Conservation (phyloP, 768 basidiomycete species). For the Phanerodontia chrysosporium region DNA sequence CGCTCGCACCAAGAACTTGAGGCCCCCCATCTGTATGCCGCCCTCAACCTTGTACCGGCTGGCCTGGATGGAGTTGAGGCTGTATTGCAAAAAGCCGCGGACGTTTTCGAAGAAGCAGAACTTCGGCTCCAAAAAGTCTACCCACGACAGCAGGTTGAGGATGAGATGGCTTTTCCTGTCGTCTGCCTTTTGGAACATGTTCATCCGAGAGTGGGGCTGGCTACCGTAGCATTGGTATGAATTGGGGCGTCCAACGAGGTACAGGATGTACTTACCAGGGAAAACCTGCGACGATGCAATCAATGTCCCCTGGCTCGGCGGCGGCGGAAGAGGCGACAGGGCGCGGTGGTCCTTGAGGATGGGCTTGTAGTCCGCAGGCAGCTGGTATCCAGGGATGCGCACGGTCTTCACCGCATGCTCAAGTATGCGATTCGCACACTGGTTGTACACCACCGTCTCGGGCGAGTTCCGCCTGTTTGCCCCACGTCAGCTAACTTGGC, state of each 20-base stretch:
- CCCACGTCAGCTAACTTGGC: constrained; percentile 3
- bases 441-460: constrained; percentile 55
- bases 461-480: constrained; percentile 47
- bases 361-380: constrained; percentile 28
- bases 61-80: constrained; percentile 34
- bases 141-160: constrained; percentile 47
- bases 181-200: constrained; percentile 65
- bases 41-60: constrained; percentile 46
- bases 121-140: constrained; percentile 38
- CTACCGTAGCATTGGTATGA: constrained; percentile 32
- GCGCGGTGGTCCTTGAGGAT: constrained; percentile 31
- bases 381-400: not conserved
- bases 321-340: constrained; percentile 39
- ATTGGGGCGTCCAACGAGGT: not conserved
- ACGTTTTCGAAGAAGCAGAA: constrained; percentile 49
- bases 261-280: constrained; percentile 51
- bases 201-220: constrained; percentile 69
- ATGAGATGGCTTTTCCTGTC: constrained; percentile 69
- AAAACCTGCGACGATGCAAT: constrained; percentile 66
- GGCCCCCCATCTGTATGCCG: constrained; percentile 67
- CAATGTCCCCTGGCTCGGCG: constrained; percentile 50
- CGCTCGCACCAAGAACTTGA: constrained; percentile 61
- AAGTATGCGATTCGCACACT: constrained; percentile 65
- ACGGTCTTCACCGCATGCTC: constrained; percentile 47
- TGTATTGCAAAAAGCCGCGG: constrained; percentile 38